Percentiles rank a stretch among this genome's conserved stretches.
Conservation (phyloP, 169 alveolate species). For the Babesia sp. region DNA sequence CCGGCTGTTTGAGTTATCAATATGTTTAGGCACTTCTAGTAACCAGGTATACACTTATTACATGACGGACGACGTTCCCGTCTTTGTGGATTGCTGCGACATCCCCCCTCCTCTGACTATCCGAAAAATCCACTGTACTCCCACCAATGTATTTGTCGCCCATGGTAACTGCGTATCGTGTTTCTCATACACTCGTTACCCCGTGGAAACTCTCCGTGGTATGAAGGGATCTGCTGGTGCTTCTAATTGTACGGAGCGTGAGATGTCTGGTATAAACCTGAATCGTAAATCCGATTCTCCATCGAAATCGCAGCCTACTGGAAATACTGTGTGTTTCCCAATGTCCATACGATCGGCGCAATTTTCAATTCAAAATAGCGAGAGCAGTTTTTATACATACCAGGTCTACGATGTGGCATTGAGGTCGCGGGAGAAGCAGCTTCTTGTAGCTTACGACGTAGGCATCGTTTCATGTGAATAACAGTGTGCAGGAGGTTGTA, state of each 20-base stretch:
- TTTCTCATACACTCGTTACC: slow-evolving; percentile 10
- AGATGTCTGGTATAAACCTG: slow-evolving; percentile 13
- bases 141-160: slow-evolving; percentile 45
- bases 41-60: slow-evolving; percentile 48
- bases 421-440: slow-evolving; percentile 38
- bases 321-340: slow-evolving; percentile 33
- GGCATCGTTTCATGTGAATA: background rate
- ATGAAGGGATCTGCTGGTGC: background rate
- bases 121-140: slow-evolving; percentile 27
- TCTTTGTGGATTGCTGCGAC: slow-evolving; percentile 25
- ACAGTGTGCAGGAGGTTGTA: slow-evolving; percentile 43
- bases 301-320: slow-evolving; percentile 1
- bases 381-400: slow-evolving; percentile 24
- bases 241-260: background rate
- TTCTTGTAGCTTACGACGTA: slow-evolving; percentile 64
- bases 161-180: slow-evolving; percentile 68
- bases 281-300: background rate
- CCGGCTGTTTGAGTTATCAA: background rate
- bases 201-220: slow-evolving; percentile 5
- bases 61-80: slow-evolving; percentile 59
- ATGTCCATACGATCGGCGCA: slow-evolving; percentile 60
- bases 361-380: slow-evolving; percentile 38
- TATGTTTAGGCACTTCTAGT: slow-evolving; percentile 36
- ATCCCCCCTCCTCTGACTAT: slow-evolving; percentile 49
- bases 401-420: slow-evolving; percentile 43